Base-by-base conservation (phyloP, 208 protist species). In the Blastocrithidia nonstop region DNA sequence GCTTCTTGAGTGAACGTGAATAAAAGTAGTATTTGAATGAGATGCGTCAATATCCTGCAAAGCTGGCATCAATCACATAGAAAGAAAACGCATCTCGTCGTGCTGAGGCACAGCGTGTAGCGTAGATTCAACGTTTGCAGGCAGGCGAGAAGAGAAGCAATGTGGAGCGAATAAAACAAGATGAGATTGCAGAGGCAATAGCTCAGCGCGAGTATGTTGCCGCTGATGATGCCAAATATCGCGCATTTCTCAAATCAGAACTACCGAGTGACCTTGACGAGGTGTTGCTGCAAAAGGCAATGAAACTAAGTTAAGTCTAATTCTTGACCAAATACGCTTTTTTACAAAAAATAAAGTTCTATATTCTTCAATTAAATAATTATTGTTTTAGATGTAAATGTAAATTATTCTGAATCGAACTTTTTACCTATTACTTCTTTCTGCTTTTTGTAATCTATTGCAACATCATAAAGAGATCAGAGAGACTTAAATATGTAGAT, bases 71-170 rank as follows among this genome's bases (percentile, higher is more conserved):
- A 6, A 54, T 79, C 55, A 49, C 64, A 38, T 51, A 51, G n/a
- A 61, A 35, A 22, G 63, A 71, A 26, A 52, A 49, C 11, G 60
- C 50, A 11, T 41, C 31, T 16, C 66, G 63, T 13, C 54, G 62
- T 0, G 59, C 44, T 6, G 66, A 73, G 40, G 65, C 61, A 4
- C 47, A 73, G 20, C 50, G 53, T 1, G 23, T 86, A 20, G 54
- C 63, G 45, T 36, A 17, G 6, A 76, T 79, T 23, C 74, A 80
- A 22, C 51, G 59, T 32, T 20, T 82, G 41, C 83, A 92, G 55
- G 75, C 75, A 2, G 61, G 35, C 17, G 71, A 92, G 51, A 77
- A 78, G 63, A 49, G 57, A 16, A 66, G 72, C 48, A 67, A 82
- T 21, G 57, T 55, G 1, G 61, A 49, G 11, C 66, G 49, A 0